These are phyloP conservation scores for Penicillium vulpinum DNA, from an alignment of 2,329 filamentous ascomycete genomes.

Conservation along the genomic window DNA sequence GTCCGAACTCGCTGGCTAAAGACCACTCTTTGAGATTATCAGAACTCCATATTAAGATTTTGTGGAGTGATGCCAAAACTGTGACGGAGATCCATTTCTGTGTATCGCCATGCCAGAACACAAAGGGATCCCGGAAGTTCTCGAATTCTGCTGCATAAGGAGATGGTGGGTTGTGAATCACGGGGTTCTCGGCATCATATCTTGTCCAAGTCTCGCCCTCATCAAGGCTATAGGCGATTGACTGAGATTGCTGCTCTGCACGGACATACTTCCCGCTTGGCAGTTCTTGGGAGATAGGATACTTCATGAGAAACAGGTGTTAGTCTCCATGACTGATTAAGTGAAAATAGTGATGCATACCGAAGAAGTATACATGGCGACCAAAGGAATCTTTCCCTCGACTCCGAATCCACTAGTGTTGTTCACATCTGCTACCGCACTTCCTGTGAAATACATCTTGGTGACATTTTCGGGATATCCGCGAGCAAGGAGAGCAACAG, in stretches of 20 bases:
- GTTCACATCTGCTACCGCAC: constrained; percentile 60
- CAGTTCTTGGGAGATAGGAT: constrained; percentile 19
- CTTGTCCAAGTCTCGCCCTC: constrained; percentile 62
- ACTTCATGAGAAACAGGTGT: constrained; percentile 11
- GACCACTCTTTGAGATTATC: constrained; percentile 31
- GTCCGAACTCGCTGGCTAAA: constrained; percentile 26
- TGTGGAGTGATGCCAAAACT: constrained; percentile 20
- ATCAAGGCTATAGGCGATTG: constrained; percentile 64
- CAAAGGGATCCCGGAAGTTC: constrained; percentile 63
- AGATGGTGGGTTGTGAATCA: constrained; percentile 52
- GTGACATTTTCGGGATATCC: constrained; percentile 48
- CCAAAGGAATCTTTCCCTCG: constrained; percentile 59
- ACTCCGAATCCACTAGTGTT: constrained; percentile 68
- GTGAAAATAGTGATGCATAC: constrained; percentile 14
- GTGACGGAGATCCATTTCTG: constrained; percentile 25
- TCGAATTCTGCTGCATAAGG: constrained; percentile 46
- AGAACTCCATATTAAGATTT: constrained; percentile 27
- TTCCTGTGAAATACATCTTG: constrained; percentile 55
- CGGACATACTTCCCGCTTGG: constrained; percentile 25
- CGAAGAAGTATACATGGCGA: constrained; percentile 59
- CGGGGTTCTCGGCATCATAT: constrained; percentile 59
- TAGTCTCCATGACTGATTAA: background rate
- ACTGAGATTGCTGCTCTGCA: constrained; percentile 50
- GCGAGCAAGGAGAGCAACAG: constrained; percentile 54
- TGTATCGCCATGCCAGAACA: constrained; percentile 38